Evolutionary conservation across 768 basidiomycete genomes (phyloP), one percentile per base, ranked within the genome.

Genomic region (Lactarius pseudohatsudake): DNA sequence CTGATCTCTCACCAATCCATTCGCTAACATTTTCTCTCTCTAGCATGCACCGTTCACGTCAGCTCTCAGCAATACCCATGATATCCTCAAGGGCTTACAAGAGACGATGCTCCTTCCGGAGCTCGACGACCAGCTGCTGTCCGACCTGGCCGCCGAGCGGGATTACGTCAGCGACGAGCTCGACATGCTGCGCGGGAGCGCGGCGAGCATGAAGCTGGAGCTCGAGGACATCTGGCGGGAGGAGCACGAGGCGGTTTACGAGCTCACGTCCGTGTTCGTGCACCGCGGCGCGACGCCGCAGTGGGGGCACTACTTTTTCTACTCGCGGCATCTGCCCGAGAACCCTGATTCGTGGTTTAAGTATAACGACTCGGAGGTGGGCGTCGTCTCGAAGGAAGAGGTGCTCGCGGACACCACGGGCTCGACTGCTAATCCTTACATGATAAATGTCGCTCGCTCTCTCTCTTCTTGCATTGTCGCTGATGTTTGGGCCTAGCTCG

Each of bases 301-400:
- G 8, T 94, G 87, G 78, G 94, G 94, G 3, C 96, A 97, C 75
- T 97, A 97, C 77, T 98, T 94, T 81, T 93, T 98, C 77, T 97
- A 96, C 76, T 92, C 95, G 62, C 84, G 94, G 47, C 84, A 94
- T 75, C 80, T 97, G 16, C 96, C 94, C 1, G 84, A 86, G 57
- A 77, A 86, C 28, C 88, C 88, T 13, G 90, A 97, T 64, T 82
- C 84, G 54, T 98, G 95, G 93, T 94, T 95, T 84, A 96, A 96
- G 78, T 94, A 96, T 79, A 98, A 98, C 74, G 96, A 98, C 74
- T 92, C 92, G 43, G 87, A 85, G 65, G 93, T 98, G 10, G 82
- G 86, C 4, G 81, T 86, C 32, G 91, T 94, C 0, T 77, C 82
- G 10, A 90, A 91, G 72, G 86, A 86, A 9, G 95, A 97, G 72